A percentile compares a stretch with the other conserved stretches of the same genome.
phyloP scores from a whole-genome alignment of 2,329 filamentous ascomycete species.

The Dactylellina drechsleri region DNA sequence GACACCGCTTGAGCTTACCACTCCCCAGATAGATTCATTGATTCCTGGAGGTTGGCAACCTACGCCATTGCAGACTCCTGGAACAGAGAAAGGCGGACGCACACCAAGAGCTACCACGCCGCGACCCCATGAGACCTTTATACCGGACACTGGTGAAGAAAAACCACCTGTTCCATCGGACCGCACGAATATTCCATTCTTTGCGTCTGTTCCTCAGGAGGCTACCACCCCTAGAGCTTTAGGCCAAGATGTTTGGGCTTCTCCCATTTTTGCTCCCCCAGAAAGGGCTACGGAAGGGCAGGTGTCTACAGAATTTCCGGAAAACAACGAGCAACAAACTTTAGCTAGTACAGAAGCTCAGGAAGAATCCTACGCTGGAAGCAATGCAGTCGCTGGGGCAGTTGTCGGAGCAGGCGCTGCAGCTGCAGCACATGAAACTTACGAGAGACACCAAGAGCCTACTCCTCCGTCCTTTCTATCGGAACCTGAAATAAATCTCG shows the following conservation, averaged over 20 bases:
- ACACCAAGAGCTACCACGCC: slow-evolving; percentile 12
- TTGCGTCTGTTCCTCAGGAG: not conserved
- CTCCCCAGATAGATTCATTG: slow-evolving; percentile 26
- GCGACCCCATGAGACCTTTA: not conserved
- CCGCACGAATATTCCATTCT: slow-evolving; percentile 17
- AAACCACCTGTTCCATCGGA: slow-evolving; percentile 18
- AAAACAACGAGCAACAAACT: not conserved
- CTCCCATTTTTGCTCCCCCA: not conserved
- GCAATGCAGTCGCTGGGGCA: not conserved
- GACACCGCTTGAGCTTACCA: slow-evolving; percentile 8
- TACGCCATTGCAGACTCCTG: slow-evolving; percentile 20
- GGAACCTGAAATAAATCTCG: not conserved
- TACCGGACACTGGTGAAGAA: slow-evolving; percentile 19
- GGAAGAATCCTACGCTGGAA: slow-evolving; percentile 5
- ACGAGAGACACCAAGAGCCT: slow-evolving; percentile 15
- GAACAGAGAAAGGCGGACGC: slow-evolving; percentile 6
- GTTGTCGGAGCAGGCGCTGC: slow-evolving; percentile 9
- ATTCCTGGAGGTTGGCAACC: slow-evolving; percentile 27
- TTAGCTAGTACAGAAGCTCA: not conserved
- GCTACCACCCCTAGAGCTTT: not conserved
- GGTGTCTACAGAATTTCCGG: not conserved
- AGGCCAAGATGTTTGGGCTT: not conserved
- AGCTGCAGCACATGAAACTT: slow-evolving; percentile 1
- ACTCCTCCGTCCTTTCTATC: not conserved
- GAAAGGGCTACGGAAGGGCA: not conserved